Evolutionary conservation across 352 stramenopile species (phyloP).

Genomic region (Phytopythium kandeliae): DNA sequence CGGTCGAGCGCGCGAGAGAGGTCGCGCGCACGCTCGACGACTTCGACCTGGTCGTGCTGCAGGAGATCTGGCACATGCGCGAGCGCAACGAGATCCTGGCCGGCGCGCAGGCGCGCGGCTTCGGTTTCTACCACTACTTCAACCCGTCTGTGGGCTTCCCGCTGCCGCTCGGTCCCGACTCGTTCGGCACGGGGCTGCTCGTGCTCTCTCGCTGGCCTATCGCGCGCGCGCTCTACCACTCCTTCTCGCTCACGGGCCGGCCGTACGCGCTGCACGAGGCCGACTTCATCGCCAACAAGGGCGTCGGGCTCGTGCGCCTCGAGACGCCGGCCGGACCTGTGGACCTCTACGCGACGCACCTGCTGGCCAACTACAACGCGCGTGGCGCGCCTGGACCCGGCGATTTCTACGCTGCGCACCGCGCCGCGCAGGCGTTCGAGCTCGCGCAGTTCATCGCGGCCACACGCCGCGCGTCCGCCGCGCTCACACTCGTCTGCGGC

Average conservation of each 20-base stretch:
- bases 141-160: conserved; percentile 74
- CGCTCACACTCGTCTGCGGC: conserved; percentile 57
- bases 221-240: conserved; percentile 55
- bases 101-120: conserved; percentile 46
- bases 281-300: conserved; percentile 81
- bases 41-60: conserved; percentile 77
- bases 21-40: conserved; percentile 66
- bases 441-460: conserved; percentile 62
- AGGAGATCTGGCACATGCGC: conserved; percentile 80
- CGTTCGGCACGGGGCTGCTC: conserved; percentile 72
- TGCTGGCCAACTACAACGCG: conserved; percentile 80
- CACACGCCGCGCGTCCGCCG: conserved; percentile 33
- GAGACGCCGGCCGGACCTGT: conserved; percentile 49
- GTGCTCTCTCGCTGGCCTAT: conserved; percentile 73
- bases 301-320: conserved; percentile 58
- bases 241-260: conserved; percentile 68
- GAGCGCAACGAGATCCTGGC: conserved; percentile 70
- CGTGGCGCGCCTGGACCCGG: conserved; percentile 55
- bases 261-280: conserved; percentile 76
- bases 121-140: conserved; percentile 83
- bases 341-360: conserved; percentile 74
- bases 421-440: conserved; percentile 65
- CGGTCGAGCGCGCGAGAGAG: conserved; percentile 51
- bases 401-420: conserved; percentile 64
- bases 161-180: conserved; percentile 57